A percentile compares a stretch with the other conserved stretches of the same genome.
These are phyloP conservation scores for Scutellaria minor DNA, from an alignment of 257 asterid species.

Conservation along the genomic window DNA sequence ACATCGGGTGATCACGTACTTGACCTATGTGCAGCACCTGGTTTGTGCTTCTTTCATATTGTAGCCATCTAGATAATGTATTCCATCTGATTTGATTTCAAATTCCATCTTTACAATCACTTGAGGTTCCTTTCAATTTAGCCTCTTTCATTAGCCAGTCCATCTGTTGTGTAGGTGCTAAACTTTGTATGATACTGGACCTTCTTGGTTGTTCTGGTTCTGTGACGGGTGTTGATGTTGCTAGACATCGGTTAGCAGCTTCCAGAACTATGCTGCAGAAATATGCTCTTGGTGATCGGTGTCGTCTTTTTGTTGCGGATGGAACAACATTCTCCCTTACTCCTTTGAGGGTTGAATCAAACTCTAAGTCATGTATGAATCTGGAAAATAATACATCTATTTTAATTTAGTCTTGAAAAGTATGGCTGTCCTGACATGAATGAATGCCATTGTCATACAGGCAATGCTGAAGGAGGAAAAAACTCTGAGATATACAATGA, in stretches of 20 bases:
- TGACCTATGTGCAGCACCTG: constrained; percentile 98
- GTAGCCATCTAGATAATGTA: constrained; percentile 13
- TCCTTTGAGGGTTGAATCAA: constrained; percentile 54
- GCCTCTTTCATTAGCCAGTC: constrained; percentile 8
- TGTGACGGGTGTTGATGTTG: constrained; percentile 87
- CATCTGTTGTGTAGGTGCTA: constrained; percentile 74
- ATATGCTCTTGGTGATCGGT: constrained; percentile 72
- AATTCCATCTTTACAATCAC: constrained; percentile 7
- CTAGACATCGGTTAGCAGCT: constrained; percentile 92
- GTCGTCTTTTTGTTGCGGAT: constrained; percentile 95
- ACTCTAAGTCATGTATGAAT: constrained; percentile 48
- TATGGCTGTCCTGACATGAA: constrained; percentile 25
- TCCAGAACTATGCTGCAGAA: constrained; percentile 86
- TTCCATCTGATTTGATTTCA: constrained; percentile 13
- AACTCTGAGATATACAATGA: constrained; percentile 54
- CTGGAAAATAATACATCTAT: constrained; percentile 21
- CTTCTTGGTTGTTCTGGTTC: constrained; percentile 85
- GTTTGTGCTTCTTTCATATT: constrained; percentile 43
- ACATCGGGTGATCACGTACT: constrained; percentile 81
- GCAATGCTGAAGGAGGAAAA: constrained; percentile 40
- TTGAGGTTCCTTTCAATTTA: constrained; percentile 8
- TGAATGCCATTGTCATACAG: constrained; percentile 34
- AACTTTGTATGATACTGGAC: constrained; percentile 89
- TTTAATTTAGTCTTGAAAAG: constrained; percentile 9
- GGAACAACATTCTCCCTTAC: constrained; percentile 80